These are phyloP conservation scores for Tephrocybe sp. DNA, from an alignment of 768 basidiomycete genomes.

Conservation along the genomic window DNA sequence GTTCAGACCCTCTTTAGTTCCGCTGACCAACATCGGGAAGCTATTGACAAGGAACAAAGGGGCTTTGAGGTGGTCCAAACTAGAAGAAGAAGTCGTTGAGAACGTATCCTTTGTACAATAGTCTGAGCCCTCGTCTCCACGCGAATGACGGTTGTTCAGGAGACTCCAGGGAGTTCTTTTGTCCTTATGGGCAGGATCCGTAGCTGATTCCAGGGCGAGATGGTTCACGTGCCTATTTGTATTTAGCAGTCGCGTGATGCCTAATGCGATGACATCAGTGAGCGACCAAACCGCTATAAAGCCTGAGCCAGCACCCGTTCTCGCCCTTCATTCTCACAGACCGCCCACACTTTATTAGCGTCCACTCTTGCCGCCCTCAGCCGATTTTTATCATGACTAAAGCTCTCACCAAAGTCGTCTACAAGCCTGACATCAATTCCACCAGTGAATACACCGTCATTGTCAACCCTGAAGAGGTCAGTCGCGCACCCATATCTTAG, in stretches of 20 bases:
- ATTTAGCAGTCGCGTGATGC: conserved; percentile 29
- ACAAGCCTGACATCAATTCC: conserved; percentile 73
- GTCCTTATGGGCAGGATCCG: not conserved
- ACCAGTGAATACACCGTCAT: conserved; percentile 74
- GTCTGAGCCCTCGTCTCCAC: no score
- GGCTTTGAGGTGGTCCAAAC: conserved; percentile 12
- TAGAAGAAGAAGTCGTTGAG: conserved; percentile 10
- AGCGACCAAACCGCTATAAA: conserved; percentile 17
- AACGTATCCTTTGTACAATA: not conserved
- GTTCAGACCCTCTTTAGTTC: conserved; percentile 41
- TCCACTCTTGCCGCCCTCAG: conserved; percentile 12
- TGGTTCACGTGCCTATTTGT: conserved; percentile 6
- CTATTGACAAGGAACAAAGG: conserved; percentile 1
- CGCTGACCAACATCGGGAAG: conserved; percentile 30
- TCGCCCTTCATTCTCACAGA: not conserved
- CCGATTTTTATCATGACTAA: conserved; percentile 39
- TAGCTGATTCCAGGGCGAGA: conserved; percentile 2
- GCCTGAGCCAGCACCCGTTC: not conserved
- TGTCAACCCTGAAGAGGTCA: conserved; percentile 65
- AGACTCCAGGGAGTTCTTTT: conserved; percentile 1
- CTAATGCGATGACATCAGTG: conserved; percentile 24
- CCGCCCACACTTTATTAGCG: conserved; percentile 2
- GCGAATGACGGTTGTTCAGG: not conserved
- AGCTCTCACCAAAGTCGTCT: conserved; percentile 67
- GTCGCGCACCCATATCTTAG: conserved; percentile 16